A percentile compares a stretch with the other conserved stretches of the same genome.
Conservation (phyloP, 1,284 basidiomycete species). For the Marasmius tenuissimus region DNA sequence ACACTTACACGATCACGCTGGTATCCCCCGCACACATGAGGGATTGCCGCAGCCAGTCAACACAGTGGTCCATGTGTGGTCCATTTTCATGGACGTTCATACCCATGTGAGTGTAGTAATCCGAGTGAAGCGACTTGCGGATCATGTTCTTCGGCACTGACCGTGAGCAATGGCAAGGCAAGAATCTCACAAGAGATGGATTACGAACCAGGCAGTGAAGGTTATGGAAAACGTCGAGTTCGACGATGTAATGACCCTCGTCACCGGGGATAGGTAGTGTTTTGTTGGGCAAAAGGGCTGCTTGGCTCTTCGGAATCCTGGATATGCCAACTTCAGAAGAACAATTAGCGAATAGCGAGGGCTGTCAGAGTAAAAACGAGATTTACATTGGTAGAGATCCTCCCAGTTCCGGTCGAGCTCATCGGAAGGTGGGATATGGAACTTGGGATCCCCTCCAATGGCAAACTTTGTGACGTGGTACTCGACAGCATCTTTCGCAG, state of each 20-base stretch:
- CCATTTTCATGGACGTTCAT: conserved; percentile 12
- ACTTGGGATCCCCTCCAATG: conserved; percentile 5
- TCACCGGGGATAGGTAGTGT: too few species aligned
- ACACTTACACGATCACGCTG: conserved; percentile 2
- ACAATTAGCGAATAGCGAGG: neutral
- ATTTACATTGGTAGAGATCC: neutral
- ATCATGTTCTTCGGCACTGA: neutral
- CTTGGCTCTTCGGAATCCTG: conserved; percentile 4
- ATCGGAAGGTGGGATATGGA: neutral
- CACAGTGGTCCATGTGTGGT: conserved; percentile 16
- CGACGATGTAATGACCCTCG: too few species aligned
- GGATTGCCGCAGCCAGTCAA: conserved; percentile 19
- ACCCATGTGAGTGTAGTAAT: conserved; percentile 16
- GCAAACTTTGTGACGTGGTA: conserved; percentile 5
- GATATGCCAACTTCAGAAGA: neutral
- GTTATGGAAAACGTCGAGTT: too few species aligned
- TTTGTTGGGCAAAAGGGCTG: neutral
- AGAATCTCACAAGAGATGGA: neutral
- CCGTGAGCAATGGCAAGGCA: neutral
- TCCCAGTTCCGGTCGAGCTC: neutral
- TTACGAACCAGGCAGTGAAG: conserved; percentile 13
- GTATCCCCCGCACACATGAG: conserved; percentile 14
- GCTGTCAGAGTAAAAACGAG: neutral
- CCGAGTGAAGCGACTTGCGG: conserved; percentile 11
- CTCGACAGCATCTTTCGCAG: conserved; percentile 7